phyloP scores from a whole-genome alignment of 306 rosid genomes.

The Acacia confusa region DNA sequence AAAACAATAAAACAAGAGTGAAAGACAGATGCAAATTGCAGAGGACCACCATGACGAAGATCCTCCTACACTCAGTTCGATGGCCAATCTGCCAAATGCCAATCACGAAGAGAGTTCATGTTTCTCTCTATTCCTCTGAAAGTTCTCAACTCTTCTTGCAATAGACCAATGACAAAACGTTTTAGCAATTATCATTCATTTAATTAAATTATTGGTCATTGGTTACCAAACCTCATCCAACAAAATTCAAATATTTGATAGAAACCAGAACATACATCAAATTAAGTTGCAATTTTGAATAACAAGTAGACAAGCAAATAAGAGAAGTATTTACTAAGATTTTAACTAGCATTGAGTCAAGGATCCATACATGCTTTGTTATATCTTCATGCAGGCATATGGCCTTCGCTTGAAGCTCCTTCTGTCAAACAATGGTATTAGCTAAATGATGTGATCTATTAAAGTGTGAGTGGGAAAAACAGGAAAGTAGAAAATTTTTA shows the following conservation, averaged over 20 bases:
- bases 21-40: neutral
- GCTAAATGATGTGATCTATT: neutral
- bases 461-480: neutral
- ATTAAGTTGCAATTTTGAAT: neutral
- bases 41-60: neutral
- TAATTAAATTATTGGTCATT: slow-evolving; percentile 3
- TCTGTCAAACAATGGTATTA: slow-evolving; percentile 37
- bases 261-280: slow-evolving; percentile 13
- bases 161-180: neutral
- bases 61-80: neutral
- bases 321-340: neutral
- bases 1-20: neutral
- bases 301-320: slow-evolving; percentile 3
- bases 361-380: slow-evolving; percentile 57
- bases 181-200: neutral
- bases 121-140: neutral
- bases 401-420: slow-evolving; percentile 71
- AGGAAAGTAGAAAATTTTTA: neutral
- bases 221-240: neutral
- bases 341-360: slow-evolving; percentile 14
- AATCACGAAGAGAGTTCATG: neutral
- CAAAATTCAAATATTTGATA: slow-evolving; percentile 3
- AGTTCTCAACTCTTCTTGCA: neutral
- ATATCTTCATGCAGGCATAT: slow-evolving; percentile 55
- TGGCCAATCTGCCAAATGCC: neutral